Conservation (phyloP, 257 asterid genomes). For the Nicotiana noctiflora region DNA sequence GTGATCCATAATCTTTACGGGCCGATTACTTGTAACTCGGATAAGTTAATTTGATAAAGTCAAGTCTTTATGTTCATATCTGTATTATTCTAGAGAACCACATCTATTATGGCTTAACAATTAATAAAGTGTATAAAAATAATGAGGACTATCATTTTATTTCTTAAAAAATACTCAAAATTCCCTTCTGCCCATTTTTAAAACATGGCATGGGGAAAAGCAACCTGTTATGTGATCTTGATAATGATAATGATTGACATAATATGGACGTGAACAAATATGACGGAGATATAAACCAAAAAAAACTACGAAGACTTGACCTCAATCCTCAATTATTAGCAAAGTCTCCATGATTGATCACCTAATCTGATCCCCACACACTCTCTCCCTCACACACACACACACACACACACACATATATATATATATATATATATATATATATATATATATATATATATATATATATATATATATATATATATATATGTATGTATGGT, state of each 20-base stretch:
- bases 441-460: too few relatives aligned
- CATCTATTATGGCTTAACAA: too few relatives aligned
- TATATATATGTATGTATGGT: neutral
- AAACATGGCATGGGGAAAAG: neutral
- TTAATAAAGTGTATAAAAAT: too few relatives aligned
- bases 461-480: too few relatives aligned
- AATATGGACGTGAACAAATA: neutral
- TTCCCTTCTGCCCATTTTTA: neutral
- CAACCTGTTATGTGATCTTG: neutral
- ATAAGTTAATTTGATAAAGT: neutral
- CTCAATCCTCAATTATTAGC: neutral
- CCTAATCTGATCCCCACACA: too few relatives aligned
- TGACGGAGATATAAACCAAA: neutral
- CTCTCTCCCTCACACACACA: too few relatives aligned
- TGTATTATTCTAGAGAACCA: neutral
- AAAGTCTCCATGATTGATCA: too few relatives aligned
- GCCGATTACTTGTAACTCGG: neutral
- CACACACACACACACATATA: too few relatives aligned
- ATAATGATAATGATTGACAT: neutral
- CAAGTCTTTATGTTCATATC: neutral
- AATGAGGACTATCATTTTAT: too few relatives aligned
- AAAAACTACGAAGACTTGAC: neutral
- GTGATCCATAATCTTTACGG: neutral
- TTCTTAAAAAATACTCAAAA: too few relatives aligned
- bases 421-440: too few relatives aligned